phyloP scores from a whole-genome alignment of 1,284 basidiomycete species.

The Cutaneotrichosporon sp. region DNA sequence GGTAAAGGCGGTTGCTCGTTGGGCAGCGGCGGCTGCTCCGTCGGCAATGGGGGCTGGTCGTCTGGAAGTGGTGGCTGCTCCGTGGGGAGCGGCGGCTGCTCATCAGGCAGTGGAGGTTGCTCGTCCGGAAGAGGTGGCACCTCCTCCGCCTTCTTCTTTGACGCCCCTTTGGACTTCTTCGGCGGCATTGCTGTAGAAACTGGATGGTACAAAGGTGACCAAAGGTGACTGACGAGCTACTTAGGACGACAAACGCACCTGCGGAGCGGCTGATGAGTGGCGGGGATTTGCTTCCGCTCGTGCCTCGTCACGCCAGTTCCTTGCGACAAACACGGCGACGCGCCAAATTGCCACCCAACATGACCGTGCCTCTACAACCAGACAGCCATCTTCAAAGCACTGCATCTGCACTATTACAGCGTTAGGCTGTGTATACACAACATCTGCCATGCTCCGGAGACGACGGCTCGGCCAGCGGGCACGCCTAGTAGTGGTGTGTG shows the following conservation, averaged over 20 bases:
- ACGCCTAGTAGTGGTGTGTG: neutral
- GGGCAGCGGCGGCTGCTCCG: constrained; percentile 12
- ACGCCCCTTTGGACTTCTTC: neutral
- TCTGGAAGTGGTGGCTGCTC: constrained; percentile 5
- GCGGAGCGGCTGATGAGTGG: too few relatives aligned
- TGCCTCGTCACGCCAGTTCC: too few relatives aligned
- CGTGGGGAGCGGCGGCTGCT: neutral
- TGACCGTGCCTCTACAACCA: too few relatives aligned
- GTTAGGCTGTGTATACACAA: neutral
- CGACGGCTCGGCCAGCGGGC: constrained; percentile 2
- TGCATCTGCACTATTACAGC: too few relatives aligned
- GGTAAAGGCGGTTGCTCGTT: constrained; percentile 11
- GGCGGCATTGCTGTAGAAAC: neutral
- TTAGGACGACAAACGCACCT: too few relatives aligned
- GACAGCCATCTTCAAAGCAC: too few relatives aligned
- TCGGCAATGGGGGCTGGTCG: constrained; percentile 2
- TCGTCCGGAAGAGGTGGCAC: constrained; percentile 3
- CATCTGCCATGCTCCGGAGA: neutral
- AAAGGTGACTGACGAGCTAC: too few relatives aligned
- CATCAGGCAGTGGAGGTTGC: neutral
- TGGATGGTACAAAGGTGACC: too few relatives aligned
- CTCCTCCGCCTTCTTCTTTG: neutral
- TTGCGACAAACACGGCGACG: too few relatives aligned
- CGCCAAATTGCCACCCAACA: too few relatives aligned
- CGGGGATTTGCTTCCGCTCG: too few relatives aligned